Percentiles rank a stretch among this genome's conserved stretches.
Conservation (phyloP, 352 stramenopile species). For the Stramenopiles sp. region DNA sequence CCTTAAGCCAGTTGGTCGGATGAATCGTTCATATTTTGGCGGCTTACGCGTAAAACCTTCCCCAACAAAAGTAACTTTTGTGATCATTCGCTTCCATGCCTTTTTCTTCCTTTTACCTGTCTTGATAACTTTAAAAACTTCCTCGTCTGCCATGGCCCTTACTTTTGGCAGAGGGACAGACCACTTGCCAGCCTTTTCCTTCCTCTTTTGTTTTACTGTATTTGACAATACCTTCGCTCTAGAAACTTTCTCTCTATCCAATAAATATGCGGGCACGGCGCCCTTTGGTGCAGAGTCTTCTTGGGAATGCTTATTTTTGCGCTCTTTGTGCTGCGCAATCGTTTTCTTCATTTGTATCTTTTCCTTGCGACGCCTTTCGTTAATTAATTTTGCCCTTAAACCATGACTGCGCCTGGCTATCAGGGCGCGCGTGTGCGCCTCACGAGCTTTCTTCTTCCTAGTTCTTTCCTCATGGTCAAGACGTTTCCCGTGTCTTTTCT, state of each 20-base stretch:
- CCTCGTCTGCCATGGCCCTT: conserved; percentile 95
- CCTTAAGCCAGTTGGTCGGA: conserved; percentile 88
- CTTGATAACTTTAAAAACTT: conserved; percentile 98
- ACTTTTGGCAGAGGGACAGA: conserved; percentile 97
- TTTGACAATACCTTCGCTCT: conserved; percentile 98
- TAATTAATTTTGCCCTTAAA: conserved; percentile 94
- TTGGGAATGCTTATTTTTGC: conserved; percentile 94
- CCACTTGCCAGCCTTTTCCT: conserved; percentile 99
- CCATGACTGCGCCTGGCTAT: conserved; percentile 97
- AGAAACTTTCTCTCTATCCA: conserved; percentile 94
- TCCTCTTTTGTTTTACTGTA: conserved; percentile 99
- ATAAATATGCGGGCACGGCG: conserved; percentile 91
- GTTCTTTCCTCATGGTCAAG: conserved; percentile 85
- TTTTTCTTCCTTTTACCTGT: conserved; percentile 88
- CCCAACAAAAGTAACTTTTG: conserved; percentile 91
- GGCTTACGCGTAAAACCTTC: conserved; percentile 98
- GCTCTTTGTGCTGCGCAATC: conserved; percentile 94
- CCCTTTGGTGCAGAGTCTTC: conserved; percentile 87
- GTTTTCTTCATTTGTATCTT: conserved; percentile 99
- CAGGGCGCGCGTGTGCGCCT: conserved; percentile 85
- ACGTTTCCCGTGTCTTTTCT: conserved; percentile 94
- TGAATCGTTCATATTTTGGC: conserved; percentile 99
- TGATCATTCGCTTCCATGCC: conserved; percentile 66
- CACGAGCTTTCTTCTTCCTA: conserved; percentile 94
- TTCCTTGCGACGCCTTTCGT: conserved; percentile 98